Conservation (phyloP, 164 flowering plant genomes). For the Nelumbo lutea region DNA sequence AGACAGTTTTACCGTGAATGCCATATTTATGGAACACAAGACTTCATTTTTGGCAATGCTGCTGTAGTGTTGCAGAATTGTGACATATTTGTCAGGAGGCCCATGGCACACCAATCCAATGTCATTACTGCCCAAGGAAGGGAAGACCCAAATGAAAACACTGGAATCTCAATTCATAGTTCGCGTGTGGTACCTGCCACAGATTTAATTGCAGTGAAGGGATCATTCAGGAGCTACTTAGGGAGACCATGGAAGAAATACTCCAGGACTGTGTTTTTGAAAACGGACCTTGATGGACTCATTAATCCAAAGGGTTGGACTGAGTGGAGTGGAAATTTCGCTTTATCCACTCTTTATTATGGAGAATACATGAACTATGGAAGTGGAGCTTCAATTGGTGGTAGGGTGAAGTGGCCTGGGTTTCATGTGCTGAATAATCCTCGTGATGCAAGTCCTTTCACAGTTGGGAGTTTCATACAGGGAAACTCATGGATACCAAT, state of each 20-base stretch:
- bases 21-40: slow-evolving; percentile 52
- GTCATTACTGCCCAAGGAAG: slow-evolving; percentile 64
- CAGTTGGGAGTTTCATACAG: slow-evolving; percentile 38
- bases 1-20: slow-evolving; percentile 69
- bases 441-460: slow-evolving; percentile 32
- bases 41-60: slow-evolving; percentile 65
- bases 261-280: slow-evolving; percentile 46
- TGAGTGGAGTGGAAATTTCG: slow-evolving; percentile 47
- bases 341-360: slow-evolving; percentile 42
- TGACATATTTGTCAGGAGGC: slow-evolving; percentile 41
- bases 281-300: slow-evolving; percentile 50
- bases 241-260: slow-evolving; percentile 66
- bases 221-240: slow-evolving; percentile 31
- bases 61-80: slow-evolving; percentile 55
- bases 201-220: slow-evolving; percentile 26
- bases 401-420: slow-evolving; percentile 62
- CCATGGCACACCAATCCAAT: slow-evolving; percentile 45
- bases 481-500: slow-evolving; percentile 58
- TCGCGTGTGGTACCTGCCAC: slow-evolving; percentile 35
- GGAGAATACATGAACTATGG: slow-evolving; percentile 61
- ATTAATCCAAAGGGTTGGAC: slow-evolving; percentile 57
- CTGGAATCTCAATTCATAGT: slow-evolving; percentile 47
- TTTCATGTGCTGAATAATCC: slow-evolving; percentile 42
- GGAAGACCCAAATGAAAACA: slow-evolving; percentile 32
- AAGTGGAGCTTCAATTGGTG: slow-evolving; percentile 29